Conservation (phyloP, 768 basidiomycete species). For the Pulveroboletus frians region DNA sequence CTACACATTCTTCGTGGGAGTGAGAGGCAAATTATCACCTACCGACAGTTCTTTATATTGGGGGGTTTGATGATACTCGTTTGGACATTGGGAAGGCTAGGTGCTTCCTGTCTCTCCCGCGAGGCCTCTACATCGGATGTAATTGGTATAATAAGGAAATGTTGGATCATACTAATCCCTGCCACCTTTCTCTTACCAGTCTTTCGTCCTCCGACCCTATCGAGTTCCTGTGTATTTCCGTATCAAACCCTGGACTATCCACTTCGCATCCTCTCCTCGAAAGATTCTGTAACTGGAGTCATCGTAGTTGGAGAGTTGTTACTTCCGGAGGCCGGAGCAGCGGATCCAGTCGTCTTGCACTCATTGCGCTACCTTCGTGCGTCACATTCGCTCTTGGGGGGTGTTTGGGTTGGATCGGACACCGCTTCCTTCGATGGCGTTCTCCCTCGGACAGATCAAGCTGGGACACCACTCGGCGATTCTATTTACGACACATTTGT, state of each 20-base stretch:
- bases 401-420: slow-evolving; percentile 71
- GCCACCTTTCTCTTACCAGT: slow-evolving; percentile 36
- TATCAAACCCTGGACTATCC: slow-evolving; percentile 50
- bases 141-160: not conserved
- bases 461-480: slow-evolving; percentile 56
- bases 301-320: slow-evolving; percentile 76
- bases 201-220: slow-evolving; percentile 53
- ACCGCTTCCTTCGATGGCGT: slow-evolving; percentile 39
- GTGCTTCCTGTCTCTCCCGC: not conserved
- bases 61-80: slow-evolving; percentile 14
- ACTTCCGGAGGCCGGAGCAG: slow-evolving; percentile 31
- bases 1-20: not conserved
- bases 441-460: slow-evolving; percentile 44
- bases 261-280: slow-evolving; percentile 62
- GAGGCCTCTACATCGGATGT: not conserved
- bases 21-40: slow-evolving; percentile 1
- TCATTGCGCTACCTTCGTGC: slow-evolving; percentile 59
- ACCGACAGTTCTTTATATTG: slow-evolving; percentile 21
- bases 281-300: slow-evolving; percentile 70
- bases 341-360: slow-evolving; percentile 33
- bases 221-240: slow-evolving; percentile 45
- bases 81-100: slow-evolving; percentile 11
- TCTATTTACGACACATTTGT: slow-evolving; percentile 83
- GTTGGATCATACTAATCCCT: slow-evolving; percentile 18
- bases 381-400: slow-evolving; percentile 61